These are phyloP conservation scores for Rutstroemia sp. DNA, from an alignment of 2,329 filamentous ascomycete species.

Conservation along the genomic window DNA sequence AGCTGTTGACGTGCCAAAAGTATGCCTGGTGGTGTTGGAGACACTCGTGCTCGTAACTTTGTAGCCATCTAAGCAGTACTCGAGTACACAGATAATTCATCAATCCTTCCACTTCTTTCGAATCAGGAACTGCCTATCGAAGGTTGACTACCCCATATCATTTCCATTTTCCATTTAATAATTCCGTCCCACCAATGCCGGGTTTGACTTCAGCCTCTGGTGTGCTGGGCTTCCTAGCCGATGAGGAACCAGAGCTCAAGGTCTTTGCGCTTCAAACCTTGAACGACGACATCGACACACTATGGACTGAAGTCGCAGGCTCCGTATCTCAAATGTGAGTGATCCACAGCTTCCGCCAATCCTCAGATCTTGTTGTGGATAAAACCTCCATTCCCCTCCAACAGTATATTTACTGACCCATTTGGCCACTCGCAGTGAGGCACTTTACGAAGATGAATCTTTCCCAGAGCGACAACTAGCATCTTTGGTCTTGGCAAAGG, in stretches of 20 bases:
- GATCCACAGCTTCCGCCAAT: neutral
- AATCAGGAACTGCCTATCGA: neutral
- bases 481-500: constrained; percentile 90
- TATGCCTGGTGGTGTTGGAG: constrained; percentile 5
- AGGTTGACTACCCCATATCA: neutral
- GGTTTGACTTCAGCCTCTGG: constrained; percentile 90
- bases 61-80: neutral
- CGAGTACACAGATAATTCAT: neutral
- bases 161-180: neutral
- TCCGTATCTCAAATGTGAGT: constrained; percentile 87
- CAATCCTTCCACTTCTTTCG: neutral
- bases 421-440: constrained; percentile 57
- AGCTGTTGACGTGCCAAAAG: constrained; percentile 11
- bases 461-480: constrained; percentile 93
- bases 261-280: constrained; percentile 91
- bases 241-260: constrained; percentile 90
- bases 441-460: constrained; percentile 90
- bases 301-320: constrained; percentile 95
- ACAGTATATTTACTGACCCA: constrained; percentile 14
- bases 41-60: neutral
- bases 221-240: constrained; percentile 88
- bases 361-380: neutral
- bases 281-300: constrained; percentile 91
- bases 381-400: neutral
- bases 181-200: constrained; percentile 54